phyloP scores from a whole-genome alignment of 1,284 basidiomycete species.

The Naganishia cerealis region DNA sequence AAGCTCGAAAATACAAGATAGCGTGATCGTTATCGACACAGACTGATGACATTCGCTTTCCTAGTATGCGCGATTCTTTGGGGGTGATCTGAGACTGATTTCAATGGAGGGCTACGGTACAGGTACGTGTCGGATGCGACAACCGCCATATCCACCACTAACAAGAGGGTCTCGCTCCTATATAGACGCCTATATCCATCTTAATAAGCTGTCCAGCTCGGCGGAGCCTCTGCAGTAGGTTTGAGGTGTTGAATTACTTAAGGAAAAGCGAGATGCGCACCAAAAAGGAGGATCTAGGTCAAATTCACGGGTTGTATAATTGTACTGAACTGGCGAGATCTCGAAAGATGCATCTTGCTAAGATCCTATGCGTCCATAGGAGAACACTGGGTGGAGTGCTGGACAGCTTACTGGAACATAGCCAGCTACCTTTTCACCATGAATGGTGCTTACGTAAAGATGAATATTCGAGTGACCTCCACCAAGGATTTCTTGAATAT shows the following conservation, averaged over 20 bases:
- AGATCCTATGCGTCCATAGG: not conserved
- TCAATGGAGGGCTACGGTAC: constrained; percentile 97
- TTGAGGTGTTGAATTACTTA: not conserved
- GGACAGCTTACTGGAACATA: no score
- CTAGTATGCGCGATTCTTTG: constrained; percentile 92
- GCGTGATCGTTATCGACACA: constrained; percentile 10
- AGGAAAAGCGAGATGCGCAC: not conserved
- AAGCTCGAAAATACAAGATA: constrained; percentile 41
- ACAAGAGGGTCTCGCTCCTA: not conserved
- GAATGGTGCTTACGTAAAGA: no score
- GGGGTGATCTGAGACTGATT: constrained; percentile 91
- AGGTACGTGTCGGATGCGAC: constrained; percentile 46
- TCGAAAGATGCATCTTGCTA: not conserved
- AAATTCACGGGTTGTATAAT: constrained; percentile 1
- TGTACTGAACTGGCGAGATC: not conserved
- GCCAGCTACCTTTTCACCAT: no score
- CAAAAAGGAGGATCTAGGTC: constrained; percentile 5
- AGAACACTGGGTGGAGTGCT: no score
- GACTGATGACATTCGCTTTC: constrained; percentile 1
- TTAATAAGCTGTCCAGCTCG: constrained; percentile 65
- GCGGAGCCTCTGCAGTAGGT: constrained; percentile 19
- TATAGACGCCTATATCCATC: constrained; percentile 67
- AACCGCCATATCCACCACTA: not conserved
- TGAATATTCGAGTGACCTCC: no score
- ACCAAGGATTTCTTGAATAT: no score